Evolutionary conservation across 306 rosid species (phyloP).

Genomic region (Cucurbita moschata): DNA sequence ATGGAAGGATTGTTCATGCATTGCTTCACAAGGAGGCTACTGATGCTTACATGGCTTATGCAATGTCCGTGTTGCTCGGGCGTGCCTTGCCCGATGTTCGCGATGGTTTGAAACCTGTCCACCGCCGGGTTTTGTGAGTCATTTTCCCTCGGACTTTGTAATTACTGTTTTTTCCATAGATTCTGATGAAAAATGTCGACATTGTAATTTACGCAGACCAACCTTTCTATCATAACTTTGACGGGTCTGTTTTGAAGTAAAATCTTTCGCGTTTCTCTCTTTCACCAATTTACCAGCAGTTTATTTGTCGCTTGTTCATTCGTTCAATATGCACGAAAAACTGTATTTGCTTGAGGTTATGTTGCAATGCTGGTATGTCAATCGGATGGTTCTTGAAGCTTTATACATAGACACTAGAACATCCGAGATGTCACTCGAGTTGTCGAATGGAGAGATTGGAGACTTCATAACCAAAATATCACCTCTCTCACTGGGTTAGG

Average conservation of each 20-base stretch:
- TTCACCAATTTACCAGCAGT: background rate
- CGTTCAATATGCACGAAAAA: background rate
- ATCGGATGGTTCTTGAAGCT: background rate
- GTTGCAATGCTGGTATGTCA: background rate
- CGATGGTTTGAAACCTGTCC: slow-evolving; percentile 92
- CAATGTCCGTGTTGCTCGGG: slow-evolving; percentile 89
- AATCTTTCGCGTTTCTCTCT: background rate
- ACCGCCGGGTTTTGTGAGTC: slow-evolving; percentile 81
- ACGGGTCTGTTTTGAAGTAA: background rate
- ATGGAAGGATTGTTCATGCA: slow-evolving; percentile 33
- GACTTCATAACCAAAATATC: background rate
- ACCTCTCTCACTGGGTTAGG: background rate
- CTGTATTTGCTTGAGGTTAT: background rate
- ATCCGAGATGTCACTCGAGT: background rate
- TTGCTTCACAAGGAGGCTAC: slow-evolving; percentile 81
- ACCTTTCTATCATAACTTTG: background rate
- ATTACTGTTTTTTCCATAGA: background rate
- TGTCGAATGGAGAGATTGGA: background rate
- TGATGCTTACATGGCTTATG: slow-evolving; percentile 80
- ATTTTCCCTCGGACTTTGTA: background rate
- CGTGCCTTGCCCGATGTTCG: slow-evolving; percentile 95
- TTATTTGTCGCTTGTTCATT: background rate
- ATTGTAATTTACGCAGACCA: background rate
- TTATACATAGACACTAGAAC: background rate
- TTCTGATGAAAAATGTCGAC: background rate